Percentiles rank a stretch among this genome's conserved stretches.
phyloP scores from a whole-genome alignment of 495 filamentous ascomycete species.

The Neurospora sp. region DNA sequence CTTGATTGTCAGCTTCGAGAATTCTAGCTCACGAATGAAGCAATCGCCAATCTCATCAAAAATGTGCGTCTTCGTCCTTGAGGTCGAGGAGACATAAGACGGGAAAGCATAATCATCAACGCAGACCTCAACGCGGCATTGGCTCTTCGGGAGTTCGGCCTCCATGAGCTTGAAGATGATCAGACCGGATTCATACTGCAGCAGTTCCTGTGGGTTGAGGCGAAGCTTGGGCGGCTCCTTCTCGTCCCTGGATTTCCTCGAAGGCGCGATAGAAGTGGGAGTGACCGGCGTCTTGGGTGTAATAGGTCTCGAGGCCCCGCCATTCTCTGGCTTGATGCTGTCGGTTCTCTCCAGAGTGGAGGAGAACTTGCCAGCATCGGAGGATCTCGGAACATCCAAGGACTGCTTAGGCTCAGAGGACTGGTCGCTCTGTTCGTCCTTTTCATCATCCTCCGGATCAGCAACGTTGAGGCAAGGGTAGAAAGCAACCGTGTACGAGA shows the following conservation, averaged over 20 bases:
- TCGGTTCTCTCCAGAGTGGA: conserved; percentile 23
- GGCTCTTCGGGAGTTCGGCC: conserved; percentile 62
- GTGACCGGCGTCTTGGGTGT: conserved; percentile 28
- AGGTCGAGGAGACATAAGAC: conserved; percentile 68
- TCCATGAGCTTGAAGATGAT: conserved; percentile 93
- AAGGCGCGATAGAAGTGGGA: conserved; percentile 21
- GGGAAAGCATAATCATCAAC: conserved; percentile 95
- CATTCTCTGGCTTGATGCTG: conserved; percentile 11
- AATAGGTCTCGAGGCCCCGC: conserved; percentile 12
- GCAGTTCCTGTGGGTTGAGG: conserved; percentile 67
- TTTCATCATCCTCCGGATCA: conserved; percentile 87
- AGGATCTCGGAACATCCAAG: conserved; percentile 28
- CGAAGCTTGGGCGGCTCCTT: conserved; percentile 61
- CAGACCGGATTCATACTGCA: conserved; percentile 80
- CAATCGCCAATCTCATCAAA: conserved; percentile 91
- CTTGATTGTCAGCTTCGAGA: conserved; percentile 84
- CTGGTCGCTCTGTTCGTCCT: conserved; percentile 33
- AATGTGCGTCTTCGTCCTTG: conserved; percentile 51
- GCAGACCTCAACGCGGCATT: conserved; percentile 74
- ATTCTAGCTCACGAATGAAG: conserved; percentile 91
- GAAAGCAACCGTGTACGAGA: conserved; percentile 82
- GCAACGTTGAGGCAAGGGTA: conserved; percentile 79
- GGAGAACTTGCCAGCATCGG: conserved; percentile 30
- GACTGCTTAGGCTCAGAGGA: conserved; percentile 19
- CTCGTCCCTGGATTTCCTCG: conserved; percentile 48